These are phyloP conservation scores for Buddleja alternifolia DNA, from an alignment of 257 asterid species.

Conservation along the genomic window DNA sequence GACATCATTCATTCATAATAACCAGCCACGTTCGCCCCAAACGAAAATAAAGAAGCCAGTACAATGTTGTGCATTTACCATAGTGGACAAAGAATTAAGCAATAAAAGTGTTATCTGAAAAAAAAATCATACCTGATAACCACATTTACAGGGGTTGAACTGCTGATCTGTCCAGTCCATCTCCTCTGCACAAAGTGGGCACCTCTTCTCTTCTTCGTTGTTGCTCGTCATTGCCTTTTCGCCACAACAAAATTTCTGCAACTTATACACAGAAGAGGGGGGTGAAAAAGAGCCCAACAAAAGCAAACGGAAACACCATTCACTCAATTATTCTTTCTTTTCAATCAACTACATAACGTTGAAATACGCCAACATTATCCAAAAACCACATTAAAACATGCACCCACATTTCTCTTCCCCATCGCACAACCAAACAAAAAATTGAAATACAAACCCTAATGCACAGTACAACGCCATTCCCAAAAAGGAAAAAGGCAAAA, in stretches of 20 bases:
- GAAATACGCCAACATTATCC: not conserved
- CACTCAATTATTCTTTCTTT: slow-evolving; percentile 5
- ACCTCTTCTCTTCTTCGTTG: slow-evolving; percentile 91
- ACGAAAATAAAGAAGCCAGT: slow-evolving; percentile 10
- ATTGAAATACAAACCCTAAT: slow-evolving; percentile 46
- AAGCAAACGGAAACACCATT: not conserved
- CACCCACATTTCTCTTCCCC: slow-evolving; percentile 31
- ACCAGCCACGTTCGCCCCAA: slow-evolving; percentile 5
- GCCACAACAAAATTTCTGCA: slow-evolving; percentile 32
- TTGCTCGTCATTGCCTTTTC: slow-evolving; percentile 71
- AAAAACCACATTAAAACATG: slow-evolving; percentile 25
- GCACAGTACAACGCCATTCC: slow-evolving; percentile 25
- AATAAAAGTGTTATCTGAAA: not conserved
- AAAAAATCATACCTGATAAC: slow-evolving; percentile 72
- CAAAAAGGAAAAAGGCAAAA: not conserved
- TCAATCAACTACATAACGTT: not conserved
- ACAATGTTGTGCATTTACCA: slow-evolving; percentile 1
- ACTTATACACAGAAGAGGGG: not conserved
- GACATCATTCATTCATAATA: slow-evolving; percentile 13
- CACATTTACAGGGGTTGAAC: slow-evolving; percentile 91
- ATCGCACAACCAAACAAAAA: not conserved
- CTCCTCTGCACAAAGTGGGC: slow-evolving; percentile 98
- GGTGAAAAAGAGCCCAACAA: slow-evolving; percentile 2
- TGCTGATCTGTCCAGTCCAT: slow-evolving; percentile 99
- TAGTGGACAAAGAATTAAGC: not conserved